Evolutionary conservation across 768 basidiomycete genomes (phyloP).

Genomic region (Hygrophoropsis aurantiaca): DNA sequence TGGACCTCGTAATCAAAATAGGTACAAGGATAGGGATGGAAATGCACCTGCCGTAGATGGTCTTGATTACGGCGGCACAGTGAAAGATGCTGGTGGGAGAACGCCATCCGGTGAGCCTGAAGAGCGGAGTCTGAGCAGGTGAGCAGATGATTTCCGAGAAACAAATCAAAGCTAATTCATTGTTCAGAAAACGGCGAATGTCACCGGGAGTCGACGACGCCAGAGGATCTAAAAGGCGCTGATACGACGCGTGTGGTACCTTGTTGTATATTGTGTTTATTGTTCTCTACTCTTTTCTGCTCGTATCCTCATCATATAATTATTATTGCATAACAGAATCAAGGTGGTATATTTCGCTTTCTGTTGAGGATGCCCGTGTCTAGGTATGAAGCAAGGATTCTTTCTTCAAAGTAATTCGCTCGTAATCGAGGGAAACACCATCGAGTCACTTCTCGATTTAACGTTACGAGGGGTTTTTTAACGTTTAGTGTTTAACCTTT

Average conservation of each 20-base stretch:
- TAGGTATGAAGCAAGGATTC: no score
- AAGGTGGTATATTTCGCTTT: no score
- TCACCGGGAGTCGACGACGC: conserved; percentile 71
- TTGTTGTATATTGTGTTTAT: conserved; percentile 26
- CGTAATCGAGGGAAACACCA: no score
- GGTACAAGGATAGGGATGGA: conserved; percentile 86
- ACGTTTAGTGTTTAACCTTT: no score
- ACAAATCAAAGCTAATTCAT: conserved; percentile 2
- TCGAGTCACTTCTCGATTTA: no score
- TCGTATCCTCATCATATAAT: no score
- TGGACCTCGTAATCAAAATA: conserved; percentile 84
- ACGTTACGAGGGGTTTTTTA: no score
- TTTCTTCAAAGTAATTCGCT: no score
- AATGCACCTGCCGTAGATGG: conserved; percentile 86
- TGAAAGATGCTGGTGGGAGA: conserved; percentile 42
- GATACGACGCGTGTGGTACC: conserved; percentile 29
- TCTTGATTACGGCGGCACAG: conserved; percentile 78
- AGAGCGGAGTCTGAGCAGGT: conserved; percentile 62
- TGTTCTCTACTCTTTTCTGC: conserved; percentile 18
- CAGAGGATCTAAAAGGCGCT: conserved; percentile 71
- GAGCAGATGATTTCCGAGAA: conserved; percentile 16
- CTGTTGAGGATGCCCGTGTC: no score
- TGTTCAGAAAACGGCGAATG: conserved; percentile 65
- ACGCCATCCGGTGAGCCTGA: conserved; percentile 70
- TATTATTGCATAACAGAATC: no score